phyloP scores from a whole-genome alignment of 1,284 basidiomycete genomes.

The Trichosporon sp. region DNA sequence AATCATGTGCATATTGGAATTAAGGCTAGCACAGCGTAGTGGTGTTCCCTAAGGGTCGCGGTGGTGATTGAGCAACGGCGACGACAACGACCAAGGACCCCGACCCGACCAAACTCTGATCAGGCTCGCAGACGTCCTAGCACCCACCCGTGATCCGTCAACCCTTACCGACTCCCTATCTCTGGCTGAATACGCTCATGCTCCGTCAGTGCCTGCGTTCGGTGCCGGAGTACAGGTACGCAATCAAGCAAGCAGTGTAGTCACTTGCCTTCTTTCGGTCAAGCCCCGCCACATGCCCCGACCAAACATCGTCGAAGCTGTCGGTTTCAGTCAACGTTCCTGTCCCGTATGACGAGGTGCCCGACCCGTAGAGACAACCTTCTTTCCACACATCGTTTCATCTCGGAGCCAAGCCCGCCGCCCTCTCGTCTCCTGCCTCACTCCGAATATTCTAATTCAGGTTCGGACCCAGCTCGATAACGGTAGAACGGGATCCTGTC shows the following conservation, averaged over 20 bases:
- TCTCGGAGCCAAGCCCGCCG: not conserved
- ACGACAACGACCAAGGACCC: not conserved
- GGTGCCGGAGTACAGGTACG: not conserved
- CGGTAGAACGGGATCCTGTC: not conserved
- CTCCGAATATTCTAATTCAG: not conserved
- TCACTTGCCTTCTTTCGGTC: not conserved
- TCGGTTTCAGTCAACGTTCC: not conserved
- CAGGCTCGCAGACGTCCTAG: not conserved
- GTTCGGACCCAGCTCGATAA: not conserved
- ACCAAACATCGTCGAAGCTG: not conserved
- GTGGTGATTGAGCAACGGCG: not conserved
- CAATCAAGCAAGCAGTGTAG: not conserved
- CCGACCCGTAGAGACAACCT: constrained; percentile 1
- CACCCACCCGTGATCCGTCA: not conserved
- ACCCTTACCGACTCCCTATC: not conserved
- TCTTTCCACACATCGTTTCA: not conserved
- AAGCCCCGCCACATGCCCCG: not conserved
- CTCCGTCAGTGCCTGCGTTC: not conserved
- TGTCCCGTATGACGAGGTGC: not conserved
- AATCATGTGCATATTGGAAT: not conserved
- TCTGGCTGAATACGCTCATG: not conserved
- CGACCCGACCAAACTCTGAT: not conserved
- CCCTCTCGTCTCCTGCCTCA: not conserved
- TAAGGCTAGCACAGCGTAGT: constrained; percentile 4
- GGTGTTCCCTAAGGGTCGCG: not conserved